These are phyloP conservation scores for Naegleria fowleri DNA, from an alignment of 208 protist species.

Conservation along the genomic window DNA sequence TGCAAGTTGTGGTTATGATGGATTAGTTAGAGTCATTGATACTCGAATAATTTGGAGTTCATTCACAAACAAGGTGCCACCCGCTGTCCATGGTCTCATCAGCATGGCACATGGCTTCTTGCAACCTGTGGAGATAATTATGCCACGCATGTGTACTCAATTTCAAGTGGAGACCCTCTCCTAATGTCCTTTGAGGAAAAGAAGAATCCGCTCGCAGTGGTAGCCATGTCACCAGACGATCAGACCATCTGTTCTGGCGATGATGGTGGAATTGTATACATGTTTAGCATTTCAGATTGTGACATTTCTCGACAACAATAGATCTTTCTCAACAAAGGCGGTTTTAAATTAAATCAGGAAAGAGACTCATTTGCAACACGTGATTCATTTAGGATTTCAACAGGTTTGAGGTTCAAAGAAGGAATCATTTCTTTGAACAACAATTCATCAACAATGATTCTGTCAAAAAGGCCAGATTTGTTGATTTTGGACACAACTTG, in stretches of 20 bases:
- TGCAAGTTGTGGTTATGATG: neutral
- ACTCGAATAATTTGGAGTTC: neutral
- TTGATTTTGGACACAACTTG: too few species aligned
- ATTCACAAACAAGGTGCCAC: neutral
- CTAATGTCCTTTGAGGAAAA: neutral
- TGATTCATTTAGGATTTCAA: too few species aligned
- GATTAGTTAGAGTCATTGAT: neutral
- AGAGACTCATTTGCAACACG: too few species aligned
- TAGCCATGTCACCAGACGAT: neutral
- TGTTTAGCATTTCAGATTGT: neutral
- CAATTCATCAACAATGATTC: too few species aligned
- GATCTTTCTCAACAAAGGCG: too few species aligned
- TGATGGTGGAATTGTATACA: neutral
- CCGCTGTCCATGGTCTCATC: neutral
- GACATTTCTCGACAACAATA: neutral
- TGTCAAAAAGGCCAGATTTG: too few species aligned
- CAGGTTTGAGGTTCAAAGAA: too few species aligned
- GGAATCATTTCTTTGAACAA: too few species aligned
- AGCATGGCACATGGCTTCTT: neutral
- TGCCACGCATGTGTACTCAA: neutral
- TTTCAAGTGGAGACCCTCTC: neutral
- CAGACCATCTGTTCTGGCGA: neutral
- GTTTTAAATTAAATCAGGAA: too few species aligned
- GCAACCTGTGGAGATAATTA: neutral
- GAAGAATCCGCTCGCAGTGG: neutral